phyloP scores from a whole-genome alignment of 2,329 filamentous ascomycete genomes.

The Neophaeococcomyces aloes region DNA sequence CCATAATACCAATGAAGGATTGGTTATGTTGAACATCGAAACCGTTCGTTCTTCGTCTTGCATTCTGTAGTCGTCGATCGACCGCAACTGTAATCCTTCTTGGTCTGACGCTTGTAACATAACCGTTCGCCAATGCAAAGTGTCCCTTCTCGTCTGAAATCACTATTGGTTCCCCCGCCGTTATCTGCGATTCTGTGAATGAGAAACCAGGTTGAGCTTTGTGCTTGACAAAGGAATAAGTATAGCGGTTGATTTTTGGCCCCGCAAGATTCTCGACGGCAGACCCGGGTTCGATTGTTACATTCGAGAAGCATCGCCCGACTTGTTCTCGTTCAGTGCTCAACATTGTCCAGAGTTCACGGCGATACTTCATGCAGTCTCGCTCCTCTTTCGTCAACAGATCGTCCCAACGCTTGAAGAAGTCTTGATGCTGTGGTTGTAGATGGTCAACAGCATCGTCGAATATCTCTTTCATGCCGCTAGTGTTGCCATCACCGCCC shows the following conservation, averaged over 20 bases:
- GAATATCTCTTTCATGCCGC: slow-evolving; percentile 72
- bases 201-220: slow-evolving; percentile 55
- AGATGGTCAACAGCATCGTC: slow-evolving; percentile 69
- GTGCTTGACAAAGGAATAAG: slow-evolving; percentile 73
- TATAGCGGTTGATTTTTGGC: slow-evolving; percentile 81
- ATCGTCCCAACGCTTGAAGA: slow-evolving; percentile 91
- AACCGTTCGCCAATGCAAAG: slow-evolving; percentile 88
- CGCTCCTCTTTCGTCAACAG: slow-evolving; percentile 90
- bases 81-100: slow-evolving; percentile 76
- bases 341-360: slow-evolving; percentile 93
- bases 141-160: slow-evolving; percentile 91
- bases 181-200: slow-evolving; percentile 83
- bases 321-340: slow-evolving; percentile 79
- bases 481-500: slow-evolving; percentile 67
- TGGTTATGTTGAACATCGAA: slow-evolving; percentile 74
- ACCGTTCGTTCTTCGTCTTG: slow-evolving; percentile 60
- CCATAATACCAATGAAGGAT: slow-evolving; percentile 83
- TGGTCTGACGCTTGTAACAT: slow-evolving; percentile 66
- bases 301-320: slow-evolving; percentile 79
- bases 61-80: slow-evolving; percentile 79
- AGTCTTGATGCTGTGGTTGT: slow-evolving; percentile 62
- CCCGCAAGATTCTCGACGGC: slow-evolving; percentile 57
- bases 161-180: slow-evolving; percentile 83
- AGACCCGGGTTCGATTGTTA: slow-evolving; percentile 71
- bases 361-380: slow-evolving; percentile 72